A percentile compares a stretch with the other conserved stretches of the same genome.
These are phyloP conservation scores for Clarireedia hainanense DNA, from an alignment of 2,329 filamentous ascomycete genomes.

Conservation along the genomic window DNA sequence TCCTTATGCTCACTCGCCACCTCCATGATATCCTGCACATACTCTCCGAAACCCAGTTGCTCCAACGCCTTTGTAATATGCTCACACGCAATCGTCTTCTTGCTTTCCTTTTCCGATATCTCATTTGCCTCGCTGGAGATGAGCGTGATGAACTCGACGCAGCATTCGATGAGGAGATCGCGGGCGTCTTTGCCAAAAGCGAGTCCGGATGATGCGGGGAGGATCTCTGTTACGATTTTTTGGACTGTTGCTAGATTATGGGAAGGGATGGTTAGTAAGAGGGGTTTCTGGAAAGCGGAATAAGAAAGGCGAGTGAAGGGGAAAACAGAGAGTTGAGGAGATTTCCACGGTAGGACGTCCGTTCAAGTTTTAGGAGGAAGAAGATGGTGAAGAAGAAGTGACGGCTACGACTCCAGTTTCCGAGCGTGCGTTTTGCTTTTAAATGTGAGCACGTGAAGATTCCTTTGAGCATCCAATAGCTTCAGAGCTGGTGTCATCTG, in stretches of 20 bases:
- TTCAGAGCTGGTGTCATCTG: not conserved
- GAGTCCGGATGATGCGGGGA: slow-evolving; percentile 67
- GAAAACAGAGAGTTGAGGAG: not conserved
- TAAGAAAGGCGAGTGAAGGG: not conserved
- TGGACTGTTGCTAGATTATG: slow-evolving; percentile 52
- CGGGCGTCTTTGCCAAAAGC: slow-evolving; percentile 92
- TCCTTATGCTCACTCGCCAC: slow-evolving; percentile 90
- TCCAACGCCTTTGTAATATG: slow-evolving; percentile 94
- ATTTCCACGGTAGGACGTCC: not conserved
- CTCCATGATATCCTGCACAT: slow-evolving; percentile 78
- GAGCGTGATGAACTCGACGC: slow-evolving; percentile 97
- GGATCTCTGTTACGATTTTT: slow-evolving; percentile 89
- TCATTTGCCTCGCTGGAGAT: slow-evolving; percentile 99
- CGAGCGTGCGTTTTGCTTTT: not conserved
- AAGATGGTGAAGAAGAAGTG: too few relatives aligned
- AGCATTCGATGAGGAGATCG: slow-evolving; percentile 94
- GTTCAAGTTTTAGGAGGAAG: not conserved
- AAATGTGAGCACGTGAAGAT: not conserved
- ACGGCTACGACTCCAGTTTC: too few relatives aligned
- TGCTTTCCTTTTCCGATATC: slow-evolving; percentile 96
- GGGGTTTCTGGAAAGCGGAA: not conserved
- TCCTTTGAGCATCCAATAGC: not conserved
- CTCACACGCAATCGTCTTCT: slow-evolving; percentile 98
- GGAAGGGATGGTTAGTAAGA: not conserved
- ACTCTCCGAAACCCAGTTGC: slow-evolving; percentile 86